These are phyloP conservation scores for Kalmusia sp. DNA, from an alignment of 2,329 filamentous ascomycete species.

Conservation along the genomic window DNA sequence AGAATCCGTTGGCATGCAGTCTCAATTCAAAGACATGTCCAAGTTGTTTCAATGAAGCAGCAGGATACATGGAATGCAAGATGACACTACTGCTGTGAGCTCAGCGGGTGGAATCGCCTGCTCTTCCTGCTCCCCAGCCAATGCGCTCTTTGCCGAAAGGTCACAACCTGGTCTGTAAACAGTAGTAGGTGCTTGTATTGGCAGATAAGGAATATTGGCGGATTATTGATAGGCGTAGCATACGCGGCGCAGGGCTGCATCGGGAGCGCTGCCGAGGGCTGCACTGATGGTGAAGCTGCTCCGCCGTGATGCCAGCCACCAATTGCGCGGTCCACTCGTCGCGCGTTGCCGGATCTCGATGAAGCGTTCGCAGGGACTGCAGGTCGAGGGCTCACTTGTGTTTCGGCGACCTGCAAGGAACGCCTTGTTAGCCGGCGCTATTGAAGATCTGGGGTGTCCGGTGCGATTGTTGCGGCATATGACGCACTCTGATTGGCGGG, in stretches of 20 bases:
- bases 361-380: not conserved
- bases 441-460: conserved; percentile 13
- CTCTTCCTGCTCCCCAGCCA: not conserved
- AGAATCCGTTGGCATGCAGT: not conserved
- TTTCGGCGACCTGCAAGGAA: conserved; percentile 8
- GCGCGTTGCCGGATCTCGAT: not conserved
- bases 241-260: not conserved
- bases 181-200: not conserved
- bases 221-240: not conserved
- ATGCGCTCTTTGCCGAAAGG: not conserved
- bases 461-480: conserved; percentile 8
- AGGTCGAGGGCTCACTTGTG: not conserved
- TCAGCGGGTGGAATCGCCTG: not conserved
- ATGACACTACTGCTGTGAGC: too few relatives aligned
- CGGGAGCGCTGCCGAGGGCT: not conserved
- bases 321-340: not conserved
- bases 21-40: not conserved
- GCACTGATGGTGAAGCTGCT: not conserved
- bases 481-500: not conserved
- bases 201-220: not conserved
- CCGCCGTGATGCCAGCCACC: not conserved
- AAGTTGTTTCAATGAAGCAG: not conserved
- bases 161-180: not conserved
- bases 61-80: not conserved
- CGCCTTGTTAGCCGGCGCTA: not conserved